Conservation (phyloP, 2,329 filamentous ascomycete genomes). For the Diaporthe sp. region DNA sequence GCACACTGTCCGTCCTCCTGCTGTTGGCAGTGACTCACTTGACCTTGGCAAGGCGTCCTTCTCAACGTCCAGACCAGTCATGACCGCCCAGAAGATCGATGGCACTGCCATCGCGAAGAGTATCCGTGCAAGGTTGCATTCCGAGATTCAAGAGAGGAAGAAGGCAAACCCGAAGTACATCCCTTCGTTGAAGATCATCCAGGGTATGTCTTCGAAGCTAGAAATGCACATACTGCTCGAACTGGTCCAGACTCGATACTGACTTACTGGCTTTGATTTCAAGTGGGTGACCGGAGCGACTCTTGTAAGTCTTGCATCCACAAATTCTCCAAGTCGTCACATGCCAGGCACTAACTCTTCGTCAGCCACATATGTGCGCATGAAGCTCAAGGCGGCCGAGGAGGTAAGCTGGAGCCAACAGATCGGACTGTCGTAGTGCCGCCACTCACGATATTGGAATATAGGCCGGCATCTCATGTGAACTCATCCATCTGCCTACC, state of each 20-base stretch:
- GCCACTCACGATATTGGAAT: conserved; percentile 42
- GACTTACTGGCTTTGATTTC: conserved; percentile 32
- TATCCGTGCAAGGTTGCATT: conserved; percentile 86
- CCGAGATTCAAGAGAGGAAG: conserved; percentile 86
- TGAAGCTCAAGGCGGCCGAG: conserved; percentile 97
- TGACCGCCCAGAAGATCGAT: conserved; percentile 94
- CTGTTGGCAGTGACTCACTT: conserved; percentile 31
- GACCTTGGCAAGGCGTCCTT: conserved; percentile 48
- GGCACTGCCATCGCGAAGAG: conserved; percentile 94
- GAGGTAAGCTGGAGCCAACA: conserved; percentile 72
- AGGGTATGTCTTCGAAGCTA: conserved; percentile 72
- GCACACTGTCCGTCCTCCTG: background rate
- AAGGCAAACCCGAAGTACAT: conserved; percentile 87
- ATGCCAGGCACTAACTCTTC: conserved; percentile 48
- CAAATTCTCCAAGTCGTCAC: background rate
- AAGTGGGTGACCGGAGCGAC: conserved; percentile 93
- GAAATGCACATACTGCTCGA: background rate
- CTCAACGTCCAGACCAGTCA: conserved; percentile 69
- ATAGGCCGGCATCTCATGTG: conserved; percentile 90
- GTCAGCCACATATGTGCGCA: conserved; percentile 95
- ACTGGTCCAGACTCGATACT: conserved; percentile 39
- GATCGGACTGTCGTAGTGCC: conserved; percentile 1
- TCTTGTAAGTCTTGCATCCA: conserved; percentile 74
- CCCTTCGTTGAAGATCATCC: conserved; percentile 93
- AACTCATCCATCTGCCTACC: conserved; percentile 86